Evolutionary conservation across 1,284 basidiomycete genomes (phyloP).

Genomic region (Boletus smithii): DNA sequence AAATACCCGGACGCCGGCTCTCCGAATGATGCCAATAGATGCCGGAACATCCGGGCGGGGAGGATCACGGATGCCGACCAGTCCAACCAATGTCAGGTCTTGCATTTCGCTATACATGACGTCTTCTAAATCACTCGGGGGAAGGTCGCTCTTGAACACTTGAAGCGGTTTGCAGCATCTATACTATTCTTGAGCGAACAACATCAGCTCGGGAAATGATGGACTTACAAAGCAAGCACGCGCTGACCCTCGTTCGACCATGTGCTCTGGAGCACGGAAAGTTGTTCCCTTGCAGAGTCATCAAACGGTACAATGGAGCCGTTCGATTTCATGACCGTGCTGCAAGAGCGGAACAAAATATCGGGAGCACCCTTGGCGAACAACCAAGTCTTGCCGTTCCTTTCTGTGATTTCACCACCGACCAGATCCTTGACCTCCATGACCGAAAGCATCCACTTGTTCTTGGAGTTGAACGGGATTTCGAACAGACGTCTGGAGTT

Average conservation of each 20-base stretch:
- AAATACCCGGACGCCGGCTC: slow-evolving; percentile 46
- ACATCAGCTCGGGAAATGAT: neutral
- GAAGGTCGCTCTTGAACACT: slow-evolving; percentile 26
- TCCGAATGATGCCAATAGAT: slow-evolving; percentile 45
- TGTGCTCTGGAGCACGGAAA: slow-evolving; percentile 42
- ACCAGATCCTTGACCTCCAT: slow-evolving; percentile 17
- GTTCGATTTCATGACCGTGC: slow-evolving; percentile 38
- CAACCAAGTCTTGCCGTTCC: slow-evolving; percentile 34
- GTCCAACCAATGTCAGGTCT: slow-evolving; percentile 53
- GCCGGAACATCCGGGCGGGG: slow-evolving; percentile 50
- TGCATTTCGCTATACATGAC: slow-evolving; percentile 38
- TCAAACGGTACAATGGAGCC: slow-evolving; percentile 38
- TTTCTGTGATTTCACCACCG: slow-evolving; percentile 12
- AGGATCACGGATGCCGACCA: slow-evolving; percentile 60
- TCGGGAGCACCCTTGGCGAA: slow-evolving; percentile 61
- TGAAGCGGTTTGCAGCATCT: slow-evolving; percentile 33
- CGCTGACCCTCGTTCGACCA: slow-evolving; percentile 62
- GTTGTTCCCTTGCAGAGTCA: slow-evolving; percentile 21
- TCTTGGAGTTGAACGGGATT: slow-evolving; percentile 61
- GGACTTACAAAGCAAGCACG: slow-evolving; percentile 48
- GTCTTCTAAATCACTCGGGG: slow-evolving; percentile 39
- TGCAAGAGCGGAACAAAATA: slow-evolving; percentile 50
- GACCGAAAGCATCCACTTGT: slow-evolving; percentile 63
- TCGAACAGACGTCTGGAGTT: slow-evolving; percentile 38
- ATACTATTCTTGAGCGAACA: neutral